Base-by-base conservation (phyloP, 2,329 filamentous ascomycete species). In the Coniella lustricola region DNA sequence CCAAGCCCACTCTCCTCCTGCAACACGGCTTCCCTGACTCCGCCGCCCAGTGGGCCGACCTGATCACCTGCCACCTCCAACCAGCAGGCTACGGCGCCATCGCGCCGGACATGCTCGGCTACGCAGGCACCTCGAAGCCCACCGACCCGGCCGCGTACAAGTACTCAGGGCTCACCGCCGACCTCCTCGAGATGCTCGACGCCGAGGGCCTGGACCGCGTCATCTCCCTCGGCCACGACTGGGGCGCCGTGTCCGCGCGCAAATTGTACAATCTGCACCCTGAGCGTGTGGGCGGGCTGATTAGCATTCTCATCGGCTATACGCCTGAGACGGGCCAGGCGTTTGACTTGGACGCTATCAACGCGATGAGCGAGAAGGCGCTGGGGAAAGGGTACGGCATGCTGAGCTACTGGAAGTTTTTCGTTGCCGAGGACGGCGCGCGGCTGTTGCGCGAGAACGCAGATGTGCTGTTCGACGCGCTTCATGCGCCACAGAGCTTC, bases 21-120 rank as follows among this genome's bases (percentile, higher is more conserved):
- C 58, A 69, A 16, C 75, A 77, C 59, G 75, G 75, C 49, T 77
- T 69, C 55, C 74, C 75, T 4, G 72, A 75, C 53, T 59, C 64
- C 34, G 69, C 72, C 0, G 59, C 61, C 2, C 60, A 74, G 21
- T 77, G 72, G 72, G 56, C 63, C 10, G 62, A 65, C 25, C 57
- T 74, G 16, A 60, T 71, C 16, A 63, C 62, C 31, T 54, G 65
- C 20, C 61, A 75, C 8, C 61, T 67, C n/a, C 54, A 64, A 7
- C 60, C 64, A 3, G 62, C 34, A n/a, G 40, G 40, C 20, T 44
- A 71, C 56, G 63, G 66, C 29, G 61, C 70, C 39, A 55, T 71
- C 16, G 60, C 64, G 3, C 59, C 63, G 1, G 68, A 72, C 53
- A 57, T 64, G 12, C 61, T 73, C 39, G 47, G 47, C 8, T 53